Evolutionary conservation across 306 rosid genomes (phyloP).

Genomic region (Fagus crenata): DNA sequence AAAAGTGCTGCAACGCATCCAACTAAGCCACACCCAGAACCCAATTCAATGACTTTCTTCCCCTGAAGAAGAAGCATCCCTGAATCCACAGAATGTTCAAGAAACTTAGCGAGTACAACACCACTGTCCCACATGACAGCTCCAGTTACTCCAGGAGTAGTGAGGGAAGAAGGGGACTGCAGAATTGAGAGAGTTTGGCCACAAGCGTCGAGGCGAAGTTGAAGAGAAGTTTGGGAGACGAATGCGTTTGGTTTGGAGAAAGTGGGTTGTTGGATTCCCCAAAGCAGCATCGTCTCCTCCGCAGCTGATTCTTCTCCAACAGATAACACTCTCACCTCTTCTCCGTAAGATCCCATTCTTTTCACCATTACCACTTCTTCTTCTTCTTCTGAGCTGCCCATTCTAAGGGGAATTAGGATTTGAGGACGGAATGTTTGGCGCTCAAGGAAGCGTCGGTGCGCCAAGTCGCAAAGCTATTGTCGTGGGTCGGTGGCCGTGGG

Average conservation of each 20-base stretch:
- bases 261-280: constrained; percentile 83
- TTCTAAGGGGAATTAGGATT: not conserved
- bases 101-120: constrained; percentile 69
- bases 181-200: constrained; percentile 80
- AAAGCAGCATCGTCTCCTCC: constrained; percentile 82
- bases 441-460: too few relatives aligned
- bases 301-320: constrained; percentile 55
- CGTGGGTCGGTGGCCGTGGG: too few relatives aligned
- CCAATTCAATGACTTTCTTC: constrained; percentile 70
- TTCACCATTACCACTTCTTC: constrained; percentile 26
- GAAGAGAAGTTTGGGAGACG: constrained; percentile 70
- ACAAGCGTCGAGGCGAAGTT: constrained; percentile 62
- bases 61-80: constrained; percentile 59
- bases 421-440: too few relatives aligned
- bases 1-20: constrained; percentile 87
- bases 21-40: constrained; percentile 84
- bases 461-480: too few relatives aligned
- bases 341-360: constrained; percentile 57
- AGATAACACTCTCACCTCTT: constrained; percentile 39
- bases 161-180: constrained; percentile 87
- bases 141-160: constrained; percentile 82
- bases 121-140: constrained; percentile 94
- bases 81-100: constrained; percentile 76
- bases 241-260: constrained; percentile 72
- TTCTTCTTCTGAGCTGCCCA: constrained; percentile 27